Evolutionary conservation across 768 basidiomycete species (phyloP).

Genomic region (Candolleomyces aberdarensis): DNA sequence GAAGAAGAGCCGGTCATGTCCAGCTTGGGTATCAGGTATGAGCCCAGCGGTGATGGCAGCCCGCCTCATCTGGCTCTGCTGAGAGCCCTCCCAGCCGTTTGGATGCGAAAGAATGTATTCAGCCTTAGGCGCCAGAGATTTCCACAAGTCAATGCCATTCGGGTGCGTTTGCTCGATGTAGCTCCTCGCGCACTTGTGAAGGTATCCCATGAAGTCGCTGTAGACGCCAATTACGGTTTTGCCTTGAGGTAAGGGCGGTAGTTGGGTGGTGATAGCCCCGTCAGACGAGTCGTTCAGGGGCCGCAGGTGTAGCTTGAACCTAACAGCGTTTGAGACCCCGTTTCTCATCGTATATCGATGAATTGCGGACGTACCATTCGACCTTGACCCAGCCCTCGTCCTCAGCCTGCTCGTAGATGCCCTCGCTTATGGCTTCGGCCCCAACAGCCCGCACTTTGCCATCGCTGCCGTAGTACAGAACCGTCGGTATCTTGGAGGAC

Average conservation of each 20-base stretch:
- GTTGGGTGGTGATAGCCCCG: neutral
- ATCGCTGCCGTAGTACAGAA: conserved; percentile 42
- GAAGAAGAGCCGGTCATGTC: conserved; percentile 39
- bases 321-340: conserved; percentile 4
- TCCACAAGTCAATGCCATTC: conserved; percentile 26
- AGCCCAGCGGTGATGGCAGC: conserved; percentile 47
- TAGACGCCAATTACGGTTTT: conserved; percentile 34
- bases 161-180: conserved; percentile 38
- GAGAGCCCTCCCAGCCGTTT: conserved; percentile 53
- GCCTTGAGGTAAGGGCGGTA: conserved; percentile 28
- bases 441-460: conserved; percentile 40
- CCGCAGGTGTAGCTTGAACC: conserved; percentile 26
- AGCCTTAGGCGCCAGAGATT: conserved; percentile 24
- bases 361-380: conserved; percentile 39
- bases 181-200: conserved; percentile 30
- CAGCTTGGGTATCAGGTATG: conserved; percentile 27
- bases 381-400: conserved; percentile 44
- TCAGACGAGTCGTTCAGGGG: conserved; percentile 5
- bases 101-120: conserved; percentile 47
- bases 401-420: conserved; percentile 33
- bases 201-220: conserved; percentile 39
- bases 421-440: conserved; percentile 39
- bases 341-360: neutral
- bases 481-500: conserved; percentile 45
- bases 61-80: conserved; percentile 45